These are phyloP conservation scores for Xanthoconium separans DNA, from an alignment of 1,284 basidiomycete genomes.

Conservation along the genomic window DNA sequence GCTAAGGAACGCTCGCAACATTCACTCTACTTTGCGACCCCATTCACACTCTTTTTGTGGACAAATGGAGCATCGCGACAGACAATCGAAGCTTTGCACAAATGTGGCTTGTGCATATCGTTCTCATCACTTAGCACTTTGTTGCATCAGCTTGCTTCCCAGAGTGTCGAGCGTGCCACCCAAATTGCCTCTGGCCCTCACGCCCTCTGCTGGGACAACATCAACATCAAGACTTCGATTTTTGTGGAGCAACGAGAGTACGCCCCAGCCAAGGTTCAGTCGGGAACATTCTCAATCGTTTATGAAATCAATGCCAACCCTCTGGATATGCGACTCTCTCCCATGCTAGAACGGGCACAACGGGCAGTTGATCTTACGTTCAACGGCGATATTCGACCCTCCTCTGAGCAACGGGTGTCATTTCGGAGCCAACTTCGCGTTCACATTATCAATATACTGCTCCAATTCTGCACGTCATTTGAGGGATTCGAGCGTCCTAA, in stretches of 20 bases:
- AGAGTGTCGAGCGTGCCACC: background rate
- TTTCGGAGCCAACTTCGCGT: no score
- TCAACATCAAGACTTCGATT: background rate
- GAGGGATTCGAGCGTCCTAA: no score
- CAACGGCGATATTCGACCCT: background rate
- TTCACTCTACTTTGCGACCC: background rate
- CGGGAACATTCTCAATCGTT: background rate
- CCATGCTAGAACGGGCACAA: background rate
- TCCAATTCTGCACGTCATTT: no score
- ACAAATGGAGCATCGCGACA: background rate
- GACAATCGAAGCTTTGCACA: background rate
- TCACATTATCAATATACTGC: no score
- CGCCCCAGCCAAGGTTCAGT: background rate
- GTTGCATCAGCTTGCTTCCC: background rate
- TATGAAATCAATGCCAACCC: background rate
- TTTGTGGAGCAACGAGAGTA: background rate
- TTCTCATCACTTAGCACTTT: background rate
- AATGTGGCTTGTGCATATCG: background rate
- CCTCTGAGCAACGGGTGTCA: background rate
- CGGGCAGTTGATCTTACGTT: background rate
- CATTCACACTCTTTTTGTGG: background rate
- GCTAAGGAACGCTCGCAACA: background rate
- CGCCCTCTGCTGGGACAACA: background rate
- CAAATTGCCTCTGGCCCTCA: background rate
- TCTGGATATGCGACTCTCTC: background rate